Evolutionary conservation across 2,329 filamentous ascomycete species (phyloP), one percentile per base, ranked within the genome.

Genomic region (Apiospora hydei): DNA sequence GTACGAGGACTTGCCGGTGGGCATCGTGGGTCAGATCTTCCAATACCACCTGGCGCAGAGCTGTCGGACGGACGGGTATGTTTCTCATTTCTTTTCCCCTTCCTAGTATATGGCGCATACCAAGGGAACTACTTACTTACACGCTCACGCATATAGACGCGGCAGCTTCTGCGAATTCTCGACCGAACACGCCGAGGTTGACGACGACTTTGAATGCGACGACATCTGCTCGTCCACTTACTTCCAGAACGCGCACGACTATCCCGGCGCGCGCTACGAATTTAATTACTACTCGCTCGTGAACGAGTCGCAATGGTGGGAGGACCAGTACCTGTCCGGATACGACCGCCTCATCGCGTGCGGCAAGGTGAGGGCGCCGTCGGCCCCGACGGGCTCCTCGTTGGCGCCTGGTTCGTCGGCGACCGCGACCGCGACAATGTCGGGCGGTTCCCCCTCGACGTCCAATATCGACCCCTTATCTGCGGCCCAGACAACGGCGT

Each of bases 211-310:
- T 24, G 67, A 47, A 49, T 68, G 67, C 67, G 67, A 46, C 46
- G 67, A 68, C 43, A 24, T 49, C 5, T 68, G 67, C n/a, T 46
- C 67, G 24, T n/a, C 67, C 38, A 46, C 67, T 11, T 68, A 49
- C 67, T 68, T 68, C 14, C 43, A 49, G 67, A 68, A 68, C 41
- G 67, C 67, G 14, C 67, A 68, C 43, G 67, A 68, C 30, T 49
- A 47, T 8, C 67, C 67, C 1, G 67, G 16, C 2, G 49, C 67
- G 26, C 13, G 6, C 8, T 69, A 34, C 44, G 26, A 69, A 21
- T 69, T 69, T 24, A 49, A 69, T 8, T 38, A 49, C 26, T 64
- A 64, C 18, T 21, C 26, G 44, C 41, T 68, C 43, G 26, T 68
- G 24, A 30, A 26, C 43, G 67, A 46, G 43, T 47, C 67, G 41